phyloP scores from a whole-genome alignment of 2,329 filamentous ascomycete genomes.

The Curvularia sp. region DNA sequence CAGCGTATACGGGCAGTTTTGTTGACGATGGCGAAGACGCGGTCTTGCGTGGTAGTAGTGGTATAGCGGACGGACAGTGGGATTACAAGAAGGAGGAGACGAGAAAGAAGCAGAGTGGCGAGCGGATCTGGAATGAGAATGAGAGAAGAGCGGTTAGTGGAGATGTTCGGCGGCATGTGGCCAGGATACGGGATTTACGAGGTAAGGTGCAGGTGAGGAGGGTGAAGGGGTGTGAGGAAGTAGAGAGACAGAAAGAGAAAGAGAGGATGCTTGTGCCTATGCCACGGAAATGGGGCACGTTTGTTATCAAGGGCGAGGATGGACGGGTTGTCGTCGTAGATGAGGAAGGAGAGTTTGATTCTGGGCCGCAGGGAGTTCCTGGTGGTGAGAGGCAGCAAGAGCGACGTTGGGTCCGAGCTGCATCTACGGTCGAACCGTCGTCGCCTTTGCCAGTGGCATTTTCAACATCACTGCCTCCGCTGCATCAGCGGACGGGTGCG shows the following conservation, averaged over 20 bases:
- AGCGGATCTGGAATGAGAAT: slow-evolving; percentile 28
- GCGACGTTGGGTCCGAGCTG: slow-evolving; percentile 21
- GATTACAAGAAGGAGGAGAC: slow-evolving; percentile 29
- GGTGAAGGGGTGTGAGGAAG: neutral
- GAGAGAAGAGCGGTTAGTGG: slow-evolving; percentile 34
- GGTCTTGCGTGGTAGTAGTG: neutral
- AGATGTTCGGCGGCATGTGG: slow-evolving; percentile 31
- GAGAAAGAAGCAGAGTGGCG: neutral
- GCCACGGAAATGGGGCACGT: slow-evolving; percentile 31
- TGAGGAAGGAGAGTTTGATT: slow-evolving; percentile 37
- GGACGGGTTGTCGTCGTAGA: slow-evolving; percentile 42
- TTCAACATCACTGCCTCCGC: neutral
- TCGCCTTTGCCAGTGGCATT: neutral
- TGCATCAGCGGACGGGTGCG: neutral
- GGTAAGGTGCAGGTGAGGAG: neutral
- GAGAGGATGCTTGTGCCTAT: slow-evolving; percentile 23
- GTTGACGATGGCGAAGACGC: slow-evolving; percentile 43
- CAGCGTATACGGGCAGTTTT: slow-evolving; percentile 36
- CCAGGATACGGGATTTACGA: slow-evolving; percentile 16
- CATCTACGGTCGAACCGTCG: slow-evolving; percentile 1
- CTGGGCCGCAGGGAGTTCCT: slow-evolving; percentile 18
- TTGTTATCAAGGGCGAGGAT: slow-evolving; percentile 35
- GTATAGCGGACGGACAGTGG: slow-evolving; percentile 5
- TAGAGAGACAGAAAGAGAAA: slow-evolving; percentile 5
- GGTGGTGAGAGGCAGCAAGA: slow-evolving; percentile 3